Conservation (phyloP, 2,329 filamentous ascomycete genomes). For the Acrocalymma vagum region DNA sequence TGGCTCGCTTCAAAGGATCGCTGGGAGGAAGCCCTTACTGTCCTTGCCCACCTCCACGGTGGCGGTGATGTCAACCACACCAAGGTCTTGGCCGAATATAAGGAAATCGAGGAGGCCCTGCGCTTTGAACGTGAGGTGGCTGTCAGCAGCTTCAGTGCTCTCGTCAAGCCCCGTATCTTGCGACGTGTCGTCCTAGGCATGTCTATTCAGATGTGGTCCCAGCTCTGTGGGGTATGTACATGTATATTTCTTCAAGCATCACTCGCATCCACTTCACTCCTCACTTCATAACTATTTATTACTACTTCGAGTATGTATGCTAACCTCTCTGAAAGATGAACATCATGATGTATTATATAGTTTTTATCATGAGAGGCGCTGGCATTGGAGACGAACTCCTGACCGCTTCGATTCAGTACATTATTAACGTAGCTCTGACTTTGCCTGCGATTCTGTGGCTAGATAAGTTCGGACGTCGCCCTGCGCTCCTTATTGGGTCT, state of each 20-base stretch:
- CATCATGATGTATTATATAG: slow-evolving; percentile 67
- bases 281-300: neutral
- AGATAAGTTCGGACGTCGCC: slow-evolving; percentile 67
- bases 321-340: slow-evolving; percentile 63
- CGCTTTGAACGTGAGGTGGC: slow-evolving; percentile 63
- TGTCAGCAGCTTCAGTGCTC: slow-evolving; percentile 58
- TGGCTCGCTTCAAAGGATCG: slow-evolving; percentile 75
- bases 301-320: slow-evolving; percentile 10
- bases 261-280: neutral
- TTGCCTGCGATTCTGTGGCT: slow-evolving; percentile 68
- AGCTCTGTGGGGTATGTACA: no score
- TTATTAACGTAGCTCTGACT: slow-evolving; percentile 69
- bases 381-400: slow-evolving; percentile 65
- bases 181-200: slow-evolving; percentile 67
- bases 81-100: slow-evolving; percentile 69
- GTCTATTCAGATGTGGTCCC: slow-evolving; percentile 67
- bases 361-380: slow-evolving; percentile 68
- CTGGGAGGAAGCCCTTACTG: slow-evolving; percentile 70
- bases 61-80: slow-evolving; percentile 64
- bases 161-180: slow-evolving; percentile 61
- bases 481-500: slow-evolving; percentile 63
- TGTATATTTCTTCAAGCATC: neutral
- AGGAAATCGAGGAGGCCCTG: slow-evolving; percentile 66
- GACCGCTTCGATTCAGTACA: slow-evolving; percentile 70
- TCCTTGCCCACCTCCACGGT: slow-evolving; percentile 65